Base-by-base conservation (phyloP, 2,329 filamentous ascomycete genomes). In the Sordariomycetes sp. region DNA sequence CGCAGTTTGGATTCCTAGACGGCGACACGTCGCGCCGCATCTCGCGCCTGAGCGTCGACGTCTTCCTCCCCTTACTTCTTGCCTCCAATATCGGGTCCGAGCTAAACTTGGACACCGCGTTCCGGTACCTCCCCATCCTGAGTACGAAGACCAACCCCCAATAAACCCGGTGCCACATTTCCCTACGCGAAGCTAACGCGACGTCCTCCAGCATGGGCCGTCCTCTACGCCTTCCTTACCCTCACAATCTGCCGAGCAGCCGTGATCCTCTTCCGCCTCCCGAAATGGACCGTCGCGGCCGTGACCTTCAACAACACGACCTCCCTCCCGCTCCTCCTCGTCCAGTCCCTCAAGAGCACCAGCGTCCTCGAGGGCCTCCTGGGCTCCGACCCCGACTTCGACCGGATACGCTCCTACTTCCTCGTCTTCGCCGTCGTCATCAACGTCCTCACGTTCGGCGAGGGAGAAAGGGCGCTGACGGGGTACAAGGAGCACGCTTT, bases 401-500 rank as follows among this genome's bases (percentile, higher is more conserved):
- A 79, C 56, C 72, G 83, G 10, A 82, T 82, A 7, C 81, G 85
- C 64, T 80, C 79, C 15, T 87, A 85, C 65, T 85, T 87, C 63
- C 68, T 87, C 3, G 77, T 87, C 59, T 85, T 82, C 61, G 77
- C 82, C 3, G 85, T 84, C 57, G 72, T 86, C 10, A 77, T 76
- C 50, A 85, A 82, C 63, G 80, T 77, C 56, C 67, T 86, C 59
- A 86, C 82, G 0, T 87, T 86, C 65, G 80, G 80, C 0, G 69
- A 86, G 2, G 84, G 82, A 0, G 82, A 50, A 13, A 42, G 5
- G 17, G 45, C 54, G 13, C 25, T 51, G 25, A 50, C 83, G 1
- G 60, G 60, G 13, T 60, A 59, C 1, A 57, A 60, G 7, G 60
- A 62, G 51, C 60, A 62, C 17, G 58, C 54, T 13, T 60, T 60